phyloP scores from a whole-genome alignment of 2,329 filamentous ascomycete species.

The Epichloe baconii region DNA sequence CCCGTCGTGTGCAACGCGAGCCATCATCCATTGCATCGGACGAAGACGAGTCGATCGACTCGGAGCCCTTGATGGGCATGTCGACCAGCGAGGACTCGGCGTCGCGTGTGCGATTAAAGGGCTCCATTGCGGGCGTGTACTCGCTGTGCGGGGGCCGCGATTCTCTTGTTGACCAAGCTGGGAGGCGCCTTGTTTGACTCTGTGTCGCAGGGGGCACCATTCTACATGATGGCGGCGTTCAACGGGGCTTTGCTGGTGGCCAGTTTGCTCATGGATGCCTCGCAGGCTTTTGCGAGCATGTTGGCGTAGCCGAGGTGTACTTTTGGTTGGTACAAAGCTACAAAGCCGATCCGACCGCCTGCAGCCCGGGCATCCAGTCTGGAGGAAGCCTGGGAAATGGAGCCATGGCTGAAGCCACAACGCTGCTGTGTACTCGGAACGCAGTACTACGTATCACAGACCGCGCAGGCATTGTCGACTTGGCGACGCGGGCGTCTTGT shows the following conservation, averaged over 20 bases:
- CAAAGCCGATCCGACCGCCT: no score
- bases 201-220: slow-evolving; percentile 62
- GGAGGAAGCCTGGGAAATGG: no score
- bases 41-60: slow-evolving; percentile 22
- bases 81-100: slow-evolving; percentile 19
- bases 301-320: not conserved
- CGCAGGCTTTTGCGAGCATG: slow-evolving; percentile 21
- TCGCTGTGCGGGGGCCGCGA: slow-evolving; percentile 82
- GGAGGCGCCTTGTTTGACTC: slow-evolving; percentile 79
- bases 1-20: slow-evolving; percentile 13
- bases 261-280: slow-evolving; percentile 37
- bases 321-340: no score
- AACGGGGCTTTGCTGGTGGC: slow-evolving; percentile 59
- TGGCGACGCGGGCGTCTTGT: not conserved
- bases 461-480: not conserved
- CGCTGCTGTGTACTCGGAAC: not conserved
- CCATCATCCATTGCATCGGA: slow-evolving; percentile 19
- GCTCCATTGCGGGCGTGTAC: slow-evolving; percentile 89
- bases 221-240: slow-evolving; percentile 88
- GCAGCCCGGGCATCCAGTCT: no score
- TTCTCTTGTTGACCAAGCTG: slow-evolving; percentile 79
- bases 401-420: not conserved
- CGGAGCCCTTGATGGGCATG: slow-evolving; percentile 26
- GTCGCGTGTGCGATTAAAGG: slow-evolving; percentile 58
- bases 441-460: not conserved